phyloP scores from a whole-genome alignment of 1,284 basidiomycete genomes.

The Ustilago vetiveriae region DNA sequence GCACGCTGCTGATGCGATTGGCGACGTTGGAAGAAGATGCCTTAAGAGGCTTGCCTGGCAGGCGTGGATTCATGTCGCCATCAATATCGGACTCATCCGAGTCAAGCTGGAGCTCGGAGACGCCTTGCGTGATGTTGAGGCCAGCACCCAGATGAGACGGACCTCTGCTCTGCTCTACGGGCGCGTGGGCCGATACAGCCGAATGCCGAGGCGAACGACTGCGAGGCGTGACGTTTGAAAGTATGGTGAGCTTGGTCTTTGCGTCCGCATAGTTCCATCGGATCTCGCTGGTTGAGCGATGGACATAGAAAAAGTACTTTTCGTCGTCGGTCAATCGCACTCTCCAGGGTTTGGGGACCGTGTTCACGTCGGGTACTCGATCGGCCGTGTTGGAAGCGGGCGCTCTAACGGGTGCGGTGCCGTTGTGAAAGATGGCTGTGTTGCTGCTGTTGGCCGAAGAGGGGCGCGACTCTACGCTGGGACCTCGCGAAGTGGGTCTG shows the following conservation, averaged over 20 bases:
- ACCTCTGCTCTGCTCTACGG: slow-evolving; percentile 6
- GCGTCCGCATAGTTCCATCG: slow-evolving; percentile 42
- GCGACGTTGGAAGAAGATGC: not conserved
- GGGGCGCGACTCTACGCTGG: slow-evolving; percentile 26
- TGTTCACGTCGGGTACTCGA: slow-evolving; percentile 33
- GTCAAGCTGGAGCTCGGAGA: slow-evolving; percentile 31
- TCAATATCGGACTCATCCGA: slow-evolving; percentile 48
- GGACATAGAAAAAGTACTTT: slow-evolving; percentile 48
- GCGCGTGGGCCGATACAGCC: not conserved
- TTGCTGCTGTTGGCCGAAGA: slow-evolving; percentile 34
- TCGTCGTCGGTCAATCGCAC: slow-evolving; percentile 49
- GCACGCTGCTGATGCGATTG: slow-evolving; percentile 3
- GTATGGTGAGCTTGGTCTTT: slow-evolving; percentile 47
- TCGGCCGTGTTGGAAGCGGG: slow-evolving; percentile 37
- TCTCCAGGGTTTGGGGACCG: slow-evolving; percentile 48
- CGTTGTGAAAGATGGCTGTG: slow-evolving; percentile 41
- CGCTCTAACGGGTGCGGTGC: slow-evolving; percentile 28
- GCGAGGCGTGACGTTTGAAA: slow-evolving; percentile 33
- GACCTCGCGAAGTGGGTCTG: slow-evolving; percentile 9
- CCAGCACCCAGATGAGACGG: slow-evolving; percentile 6
- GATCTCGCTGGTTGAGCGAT: slow-evolving; percentile 43
- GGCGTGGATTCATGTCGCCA: slow-evolving; percentile 27
- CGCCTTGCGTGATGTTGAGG: slow-evolving; percentile 13
- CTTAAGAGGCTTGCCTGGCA: slow-evolving; percentile 46
- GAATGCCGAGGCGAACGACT: slow-evolving; percentile 26